phyloP scores from a whole-genome alignment of 75 land plant genomes.

The Cryptomeria japonica region DNA sequence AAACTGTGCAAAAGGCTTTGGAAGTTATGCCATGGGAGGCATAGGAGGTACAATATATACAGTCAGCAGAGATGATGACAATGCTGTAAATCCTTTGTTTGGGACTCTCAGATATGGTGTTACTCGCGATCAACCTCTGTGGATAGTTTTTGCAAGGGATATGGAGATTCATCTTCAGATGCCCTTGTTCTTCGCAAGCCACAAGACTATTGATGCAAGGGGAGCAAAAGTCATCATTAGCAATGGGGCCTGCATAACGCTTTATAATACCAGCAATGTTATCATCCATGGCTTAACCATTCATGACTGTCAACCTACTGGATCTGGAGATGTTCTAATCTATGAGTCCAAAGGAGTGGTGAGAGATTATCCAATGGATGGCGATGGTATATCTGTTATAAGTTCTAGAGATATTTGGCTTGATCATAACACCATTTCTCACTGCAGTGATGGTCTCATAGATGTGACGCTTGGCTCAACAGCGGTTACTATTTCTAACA shows the following conservation, averaged over 20 bases:
- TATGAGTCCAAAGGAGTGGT: slow-evolving; percentile 20
- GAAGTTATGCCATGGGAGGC: slow-evolving; percentile 42
- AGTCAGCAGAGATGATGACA: slow-evolving; percentile 47
- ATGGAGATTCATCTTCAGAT: slow-evolving; percentile 55
- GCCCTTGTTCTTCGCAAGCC: slow-evolving; percentile 63
- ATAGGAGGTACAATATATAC: slow-evolving; percentile 28
- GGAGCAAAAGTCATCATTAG: slow-evolving; percentile 62
- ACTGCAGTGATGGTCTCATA: slow-evolving; percentile 45
- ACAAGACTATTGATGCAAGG: slow-evolving; percentile 74
- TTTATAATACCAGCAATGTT: slow-evolving; percentile 44
- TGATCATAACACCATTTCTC: slow-evolving; percentile 60
- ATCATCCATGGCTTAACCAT: slow-evolving; percentile 64
- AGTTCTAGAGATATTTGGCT: slow-evolving; percentile 54
- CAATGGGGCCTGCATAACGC: slow-evolving; percentile 42
- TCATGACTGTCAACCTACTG: slow-evolving; percentile 34
- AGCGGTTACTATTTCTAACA: slow-evolving; percentile 66
- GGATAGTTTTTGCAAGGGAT: slow-evolving; percentile 70
- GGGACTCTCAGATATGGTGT: slow-evolving; percentile 69
- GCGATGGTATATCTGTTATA: slow-evolving; percentile 59
- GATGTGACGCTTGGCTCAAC: slow-evolving; percentile 72
- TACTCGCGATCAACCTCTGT: slow-evolving; percentile 49
- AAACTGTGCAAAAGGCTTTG: slow-evolving; percentile 72
- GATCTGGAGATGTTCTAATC: slow-evolving; percentile 35
- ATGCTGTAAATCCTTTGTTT: slow-evolving; percentile 44
- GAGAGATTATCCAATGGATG: slow-evolving; percentile 31